These are phyloP conservation scores for Hebeloma cylindrosporum DNA, from an alignment of 768 basidiomycete genomes.

Conservation along the genomic window DNA sequence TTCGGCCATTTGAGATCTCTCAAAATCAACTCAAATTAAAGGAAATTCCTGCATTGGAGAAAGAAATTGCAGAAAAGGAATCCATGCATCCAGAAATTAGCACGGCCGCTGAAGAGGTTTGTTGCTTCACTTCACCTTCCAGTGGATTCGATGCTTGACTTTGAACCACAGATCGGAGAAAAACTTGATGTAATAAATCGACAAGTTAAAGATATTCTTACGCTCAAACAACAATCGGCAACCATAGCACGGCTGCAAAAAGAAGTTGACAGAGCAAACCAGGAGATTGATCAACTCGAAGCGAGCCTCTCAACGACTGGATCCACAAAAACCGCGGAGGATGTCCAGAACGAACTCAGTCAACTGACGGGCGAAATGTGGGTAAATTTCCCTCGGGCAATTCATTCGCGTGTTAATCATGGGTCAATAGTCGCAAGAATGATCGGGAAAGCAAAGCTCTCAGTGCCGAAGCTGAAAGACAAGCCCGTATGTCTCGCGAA, in stretches of 20 bases:
- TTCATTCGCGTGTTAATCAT: not conserved
- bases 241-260: slow-evolving; percentile 58
- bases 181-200: slow-evolving; percentile 52
- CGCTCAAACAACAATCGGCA: slow-evolving; percentile 60
- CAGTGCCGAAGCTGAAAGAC: slow-evolving; percentile 61
- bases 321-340: slow-evolving; percentile 78
- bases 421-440: slow-evolving; percentile 51
- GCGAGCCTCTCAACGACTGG: slow-evolving; percentile 68
- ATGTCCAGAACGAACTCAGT: slow-evolving; percentile 79
- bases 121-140: slow-evolving; percentile 14
- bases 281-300: slow-evolving; percentile 67
- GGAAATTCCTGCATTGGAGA: slow-evolving; percentile 70
- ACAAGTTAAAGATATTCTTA: slow-evolving; percentile 59
- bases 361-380: slow-evolving; percentile 65
- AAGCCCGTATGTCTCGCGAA: slow-evolving; percentile 48
- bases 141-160: slow-evolving; percentile 6
- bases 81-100: slow-evolving; percentile 52
- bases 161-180: slow-evolving; percentile 45
- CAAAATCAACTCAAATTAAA: slow-evolving; percentile 51
- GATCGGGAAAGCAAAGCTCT: slow-evolving; percentile 64
- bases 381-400: slow-evolving; percentile 22
- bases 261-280: slow-evolving; percentile 57
- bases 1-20: slow-evolving; percentile 57
- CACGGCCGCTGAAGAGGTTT: slow-evolving; percentile 61
- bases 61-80: slow-evolving; percentile 59